Percentiles rank a stretch among this genome's conserved stretches.
These are phyloP conservation scores for Diospyros kaki DNA, from an alignment of 148 eudicot species.

Conservation along the genomic window DNA sequence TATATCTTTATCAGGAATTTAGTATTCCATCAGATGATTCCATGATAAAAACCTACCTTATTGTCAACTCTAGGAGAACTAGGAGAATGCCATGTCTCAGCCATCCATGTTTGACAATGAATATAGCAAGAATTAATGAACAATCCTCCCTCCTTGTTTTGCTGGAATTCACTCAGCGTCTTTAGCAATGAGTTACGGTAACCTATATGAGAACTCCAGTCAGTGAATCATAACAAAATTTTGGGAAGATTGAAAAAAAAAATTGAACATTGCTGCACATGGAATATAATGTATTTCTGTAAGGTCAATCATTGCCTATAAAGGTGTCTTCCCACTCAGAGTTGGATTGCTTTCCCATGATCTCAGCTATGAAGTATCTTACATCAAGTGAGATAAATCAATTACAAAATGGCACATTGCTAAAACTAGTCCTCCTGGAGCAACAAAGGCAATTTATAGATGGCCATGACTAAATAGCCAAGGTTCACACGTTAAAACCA, in stretches of 20 bases:
- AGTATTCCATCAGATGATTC: background rate
- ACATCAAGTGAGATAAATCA: no score
- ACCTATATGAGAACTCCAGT: constrained; percentile 35
- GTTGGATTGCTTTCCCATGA: background rate
- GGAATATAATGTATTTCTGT: background rate
- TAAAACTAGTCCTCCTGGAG: no score
- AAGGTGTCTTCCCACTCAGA: background rate
- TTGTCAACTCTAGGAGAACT: constrained; percentile 70
- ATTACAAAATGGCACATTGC: no score
- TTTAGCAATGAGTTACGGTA: constrained; percentile 64
- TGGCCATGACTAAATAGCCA: no score
- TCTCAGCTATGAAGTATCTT: background rate
- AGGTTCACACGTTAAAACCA: background rate
- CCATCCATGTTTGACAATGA: constrained; percentile 86
- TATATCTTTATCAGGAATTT: background rate
- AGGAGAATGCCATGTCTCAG: constrained; percentile 85
- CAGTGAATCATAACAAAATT: background rate
- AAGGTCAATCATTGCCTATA: background rate
- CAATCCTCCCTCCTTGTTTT: constrained; percentile 54
- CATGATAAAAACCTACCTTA: constrained; percentile 35
- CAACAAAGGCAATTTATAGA: no score
- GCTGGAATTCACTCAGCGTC: constrained; percentile 45
- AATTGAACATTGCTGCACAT: background rate
- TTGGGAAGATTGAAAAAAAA: background rate
- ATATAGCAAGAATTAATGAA: constrained; percentile 78